Base-by-base conservation (phyloP, 2,329 filamentous ascomycete genomes). In the Aspergillus caelatus region DNA sequence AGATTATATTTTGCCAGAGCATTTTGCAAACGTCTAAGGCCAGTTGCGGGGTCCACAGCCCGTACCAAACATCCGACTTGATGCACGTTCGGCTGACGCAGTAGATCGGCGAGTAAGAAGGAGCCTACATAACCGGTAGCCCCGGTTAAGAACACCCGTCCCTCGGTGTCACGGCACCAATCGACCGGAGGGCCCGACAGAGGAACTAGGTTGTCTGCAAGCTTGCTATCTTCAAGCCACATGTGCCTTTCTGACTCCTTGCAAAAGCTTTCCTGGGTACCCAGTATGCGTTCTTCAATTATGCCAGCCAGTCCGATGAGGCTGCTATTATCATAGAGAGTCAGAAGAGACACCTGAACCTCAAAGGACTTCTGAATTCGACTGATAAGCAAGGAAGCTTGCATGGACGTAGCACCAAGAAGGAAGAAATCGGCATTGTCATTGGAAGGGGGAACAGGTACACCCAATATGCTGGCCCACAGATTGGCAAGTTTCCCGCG, bases 101-200 rank as follows among this genome's bases (percentile, higher is more conserved):
- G 82, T 1, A 95, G 77, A 57, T 94, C 90, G 58, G 84, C 84
- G 36, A 94, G 79, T 4, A 96, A 78, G 72, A 91, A 94, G 0
- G 90, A 85, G 9, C 93, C 92, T 16, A 96, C 78, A 80, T 96
- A 96, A 1, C 92, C 92, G 1, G 92, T 96, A 3, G 91, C 91
- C 30, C 93, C 92, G 1, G 92, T 96, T 6, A 96, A 78, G 73
- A 96, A 90, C 1, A 94, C 83, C 1, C 66, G 66, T 3, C 71
- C 72, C 50, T 72, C 70, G 9, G 63, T 66, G n/a, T 66, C 62
- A n/a, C 61, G 26, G 19, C 62, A 55, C 68, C 70, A 71, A 34
- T 69, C 60, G n/a, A 63, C 60, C 8, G 57, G n/a, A 28, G 23
- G 48, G 5, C 70, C 48, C 68, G 65, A 7, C 43, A 5, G 48